phyloP scores from a whole-genome alignment of 306 rosid genomes.

The Fagus sylvatica region DNA sequence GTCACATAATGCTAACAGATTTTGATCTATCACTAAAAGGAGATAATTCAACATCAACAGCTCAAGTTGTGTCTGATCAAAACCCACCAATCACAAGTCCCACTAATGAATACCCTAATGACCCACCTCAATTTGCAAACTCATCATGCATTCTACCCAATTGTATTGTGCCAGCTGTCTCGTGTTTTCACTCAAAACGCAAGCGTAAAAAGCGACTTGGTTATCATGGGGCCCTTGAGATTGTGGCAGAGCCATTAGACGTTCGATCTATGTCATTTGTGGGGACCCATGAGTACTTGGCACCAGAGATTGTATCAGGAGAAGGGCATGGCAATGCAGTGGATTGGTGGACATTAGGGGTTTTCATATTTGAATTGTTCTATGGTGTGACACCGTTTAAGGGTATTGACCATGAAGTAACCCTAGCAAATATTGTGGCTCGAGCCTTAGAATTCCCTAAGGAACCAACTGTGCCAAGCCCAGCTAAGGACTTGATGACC shows the following conservation, averaged over 20 bases:
- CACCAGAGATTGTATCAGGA: slow-evolving; percentile 65
- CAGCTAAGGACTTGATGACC: slow-evolving; percentile 61
- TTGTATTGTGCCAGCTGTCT: slow-evolving; percentile 62
- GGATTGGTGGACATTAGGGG: slow-evolving; percentile 83
- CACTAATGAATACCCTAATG: slow-evolving; percentile 12
- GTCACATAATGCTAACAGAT: slow-evolving; percentile 66
- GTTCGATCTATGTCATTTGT: slow-evolving; percentile 78
- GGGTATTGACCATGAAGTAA: slow-evolving; percentile 65
- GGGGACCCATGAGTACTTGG: slow-evolving; percentile 72
- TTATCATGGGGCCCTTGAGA: slow-evolving; percentile 41
- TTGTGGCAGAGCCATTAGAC: slow-evolving; percentile 61
- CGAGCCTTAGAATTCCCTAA: slow-evolving; percentile 73
- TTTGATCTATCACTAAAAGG: slow-evolving; percentile 69
- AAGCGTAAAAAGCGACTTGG: slow-evolving; percentile 44
- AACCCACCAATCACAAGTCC: slow-evolving; percentile 7
- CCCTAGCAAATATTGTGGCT: slow-evolving; percentile 72
- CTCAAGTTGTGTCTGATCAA: slow-evolving; percentile 43
- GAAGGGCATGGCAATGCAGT: slow-evolving; percentile 80
- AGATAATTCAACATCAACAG: slow-evolving; percentile 45
- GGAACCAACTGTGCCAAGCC: slow-evolving; percentile 46
- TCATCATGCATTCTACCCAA: slow-evolving; percentile 70
- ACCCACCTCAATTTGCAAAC: slow-evolving; percentile 43
- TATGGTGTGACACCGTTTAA: slow-evolving; percentile 76
- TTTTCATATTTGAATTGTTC: slow-evolving; percentile 58
- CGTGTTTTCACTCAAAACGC: slow-evolving; percentile 59